phyloP scores from a whole-genome alignment of 2,329 filamentous ascomycete species.

The Verticillium klebahnii region DNA sequence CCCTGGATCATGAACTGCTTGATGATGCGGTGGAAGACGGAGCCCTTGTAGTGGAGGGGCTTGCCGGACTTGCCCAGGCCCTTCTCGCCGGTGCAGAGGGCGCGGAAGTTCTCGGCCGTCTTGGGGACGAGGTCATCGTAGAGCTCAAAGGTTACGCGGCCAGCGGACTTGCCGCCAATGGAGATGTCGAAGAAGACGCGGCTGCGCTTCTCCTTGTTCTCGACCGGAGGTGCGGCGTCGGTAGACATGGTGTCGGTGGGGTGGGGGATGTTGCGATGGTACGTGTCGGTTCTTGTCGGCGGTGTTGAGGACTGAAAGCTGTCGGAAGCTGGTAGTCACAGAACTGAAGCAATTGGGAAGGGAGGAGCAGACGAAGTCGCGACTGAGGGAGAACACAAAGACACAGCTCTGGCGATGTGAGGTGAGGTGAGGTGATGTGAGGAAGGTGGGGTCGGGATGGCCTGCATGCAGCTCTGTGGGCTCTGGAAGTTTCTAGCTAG shows the following conservation, averaged over 20 bases:
- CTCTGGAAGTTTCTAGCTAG: conserved; percentile 5
- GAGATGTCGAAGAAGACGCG: conserved; percentile 92
- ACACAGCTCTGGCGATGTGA: neutral
- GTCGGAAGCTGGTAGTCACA: neutral
- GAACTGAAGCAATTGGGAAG: neutral
- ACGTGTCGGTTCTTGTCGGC: conserved; percentile 1
- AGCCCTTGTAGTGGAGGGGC: conserved; percentile 89
- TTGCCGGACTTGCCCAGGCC: conserved; percentile 76
- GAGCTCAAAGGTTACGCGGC: conserved; percentile 84
- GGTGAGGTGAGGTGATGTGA: neutral
- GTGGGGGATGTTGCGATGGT: neutral
- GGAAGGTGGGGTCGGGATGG: neutral
- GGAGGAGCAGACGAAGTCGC: neutral
- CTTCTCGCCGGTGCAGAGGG: conserved; percentile 92
- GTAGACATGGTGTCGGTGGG: conserved; percentile 30
- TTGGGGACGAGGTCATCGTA: conserved; percentile 76
- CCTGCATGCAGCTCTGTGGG: neutral
- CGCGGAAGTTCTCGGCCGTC: conserved; percentile 94
- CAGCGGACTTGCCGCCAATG: conserved; percentile 68
- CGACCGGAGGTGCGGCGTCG: conserved; percentile 24
- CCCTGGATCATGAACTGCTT: conserved; percentile 99
- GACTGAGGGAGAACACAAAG: neutral
- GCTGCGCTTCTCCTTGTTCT: conserved; percentile 51
- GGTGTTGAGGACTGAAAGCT: neutral
- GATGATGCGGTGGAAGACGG: conserved; percentile 91